Percentiles rank a stretch among this genome's conserved stretches.
These are phyloP conservation scores for Madurella mycetomatis DNA, from an alignment of 2,329 filamentous ascomycete genomes.

Conservation along the genomic window DNA sequence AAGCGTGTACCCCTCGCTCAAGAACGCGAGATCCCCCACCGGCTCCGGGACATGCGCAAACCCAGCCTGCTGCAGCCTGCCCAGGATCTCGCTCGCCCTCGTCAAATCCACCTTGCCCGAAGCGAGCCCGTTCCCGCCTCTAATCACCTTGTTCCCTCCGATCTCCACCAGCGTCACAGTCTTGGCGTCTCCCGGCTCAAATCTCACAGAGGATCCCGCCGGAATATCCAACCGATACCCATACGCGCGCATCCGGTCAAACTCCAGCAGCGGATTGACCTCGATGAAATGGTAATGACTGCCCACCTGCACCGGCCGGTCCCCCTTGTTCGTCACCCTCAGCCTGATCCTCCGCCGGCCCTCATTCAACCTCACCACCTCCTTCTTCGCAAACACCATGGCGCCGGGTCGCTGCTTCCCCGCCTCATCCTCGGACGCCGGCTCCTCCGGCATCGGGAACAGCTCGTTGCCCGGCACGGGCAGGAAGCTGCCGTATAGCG, in stretches of 20 bases:
- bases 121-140: constrained; percentile 78
- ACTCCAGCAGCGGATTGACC: constrained; percentile 83
- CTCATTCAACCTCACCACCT: constrained; percentile 65
- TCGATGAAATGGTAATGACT: constrained; percentile 97
- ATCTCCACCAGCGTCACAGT: constrained; percentile 90
- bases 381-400: constrained; percentile 65
- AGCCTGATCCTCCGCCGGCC: constrained; percentile 69
- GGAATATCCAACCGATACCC: constrained; percentile 86
- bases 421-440: constrained; percentile 61
- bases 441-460: constrained; percentile 56
- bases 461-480: constrained; percentile 66
- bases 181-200: constrained; percentile 89
- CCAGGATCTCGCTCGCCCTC: constrained; percentile 61
- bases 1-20: constrained; percentile 63
- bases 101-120: constrained; percentile 64
- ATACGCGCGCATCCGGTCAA: constrained; percentile 78
- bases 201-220: constrained; percentile 85
- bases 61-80: constrained; percentile 63
- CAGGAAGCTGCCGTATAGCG: constrained; percentile 86
- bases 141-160: constrained; percentile 71
- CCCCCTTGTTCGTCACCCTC: constrained; percentile 78
- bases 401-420: constrained; percentile 71
- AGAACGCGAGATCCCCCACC: constrained; percentile 45
- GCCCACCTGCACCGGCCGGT: constrained; percentile 86
- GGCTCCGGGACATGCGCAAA: constrained; percentile 76